phyloP scores from a whole-genome alignment of 1,284 basidiomycete species.

The Fomitiporia mediterranea region DNA sequence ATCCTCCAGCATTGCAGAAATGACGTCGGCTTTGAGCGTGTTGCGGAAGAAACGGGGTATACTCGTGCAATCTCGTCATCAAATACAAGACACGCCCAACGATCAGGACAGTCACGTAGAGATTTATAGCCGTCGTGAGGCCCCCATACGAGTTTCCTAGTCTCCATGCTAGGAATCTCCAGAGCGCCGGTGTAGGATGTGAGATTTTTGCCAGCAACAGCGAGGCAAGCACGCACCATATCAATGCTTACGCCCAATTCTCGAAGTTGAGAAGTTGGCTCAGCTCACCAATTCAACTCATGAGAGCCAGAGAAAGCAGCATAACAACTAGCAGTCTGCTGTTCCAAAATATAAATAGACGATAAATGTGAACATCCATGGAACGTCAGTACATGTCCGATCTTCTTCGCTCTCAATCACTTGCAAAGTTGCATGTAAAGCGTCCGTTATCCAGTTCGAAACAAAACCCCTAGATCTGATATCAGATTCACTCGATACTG shows the following conservation, averaged over 20 bases:
- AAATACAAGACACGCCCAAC: slow-evolving; percentile 8
- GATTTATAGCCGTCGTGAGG: slow-evolving; percentile 3
- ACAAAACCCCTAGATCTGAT: neutral
- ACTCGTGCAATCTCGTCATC: too few species aligned
- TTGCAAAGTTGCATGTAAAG: neutral
- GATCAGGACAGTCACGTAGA: slow-evolving; percentile 8
- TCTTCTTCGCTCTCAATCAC: neutral
- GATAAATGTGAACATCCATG: neutral
- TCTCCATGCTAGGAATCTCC: neutral
- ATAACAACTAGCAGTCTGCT: neutral
- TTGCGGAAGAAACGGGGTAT: too few species aligned
- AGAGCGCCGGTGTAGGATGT: neutral
- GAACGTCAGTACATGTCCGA: neutral
- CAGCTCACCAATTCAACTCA: slow-evolving; percentile 8
- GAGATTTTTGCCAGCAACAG: slow-evolving; percentile 7
- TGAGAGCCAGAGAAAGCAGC: neutral
- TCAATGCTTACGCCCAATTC: neutral
- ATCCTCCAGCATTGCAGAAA: too few species aligned
- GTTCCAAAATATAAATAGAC: neutral
- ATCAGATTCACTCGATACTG: neutral
- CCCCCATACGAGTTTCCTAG: slow-evolving; percentile 13
- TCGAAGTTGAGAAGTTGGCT: neutral
- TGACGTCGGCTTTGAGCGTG: too few species aligned
- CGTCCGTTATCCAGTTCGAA: slow-evolving; percentile 1
- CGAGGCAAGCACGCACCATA: neutral